phyloP scores from a whole-genome alignment of 768 basidiomycete species.

The Xerocomus spinulosus region DNA sequence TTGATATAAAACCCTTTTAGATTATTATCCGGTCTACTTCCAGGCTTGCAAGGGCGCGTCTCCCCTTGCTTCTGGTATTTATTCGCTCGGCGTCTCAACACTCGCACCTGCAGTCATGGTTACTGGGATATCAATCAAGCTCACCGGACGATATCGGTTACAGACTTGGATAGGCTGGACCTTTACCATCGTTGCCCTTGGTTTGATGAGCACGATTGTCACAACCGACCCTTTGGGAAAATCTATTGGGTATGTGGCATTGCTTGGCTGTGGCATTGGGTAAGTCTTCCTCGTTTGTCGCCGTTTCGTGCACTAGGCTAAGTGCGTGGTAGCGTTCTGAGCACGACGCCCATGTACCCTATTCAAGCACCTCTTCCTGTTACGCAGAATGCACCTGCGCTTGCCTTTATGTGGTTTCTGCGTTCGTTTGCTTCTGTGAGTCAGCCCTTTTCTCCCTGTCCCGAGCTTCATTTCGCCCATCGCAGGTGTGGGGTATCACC shows the following conservation, averaged over 20 bases:
- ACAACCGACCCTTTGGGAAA: conserved; percentile 33
- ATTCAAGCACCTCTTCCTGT: conserved; percentile 31
- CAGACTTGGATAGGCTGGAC: conserved; percentile 38
- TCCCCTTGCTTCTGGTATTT: conserved; percentile 34
- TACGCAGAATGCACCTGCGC: conserved; percentile 35
- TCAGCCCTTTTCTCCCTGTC: too few relatives aligned
- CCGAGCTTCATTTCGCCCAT: background rate
- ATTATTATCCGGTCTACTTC: conserved; percentile 36
- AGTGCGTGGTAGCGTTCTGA: background rate
- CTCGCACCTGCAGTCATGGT: conserved; percentile 39
- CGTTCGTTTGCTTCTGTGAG: conserved; percentile 29
- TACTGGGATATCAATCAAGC: conserved; percentile 33
- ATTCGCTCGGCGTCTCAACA: conserved; percentile 34
- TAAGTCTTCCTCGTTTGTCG: background rate
- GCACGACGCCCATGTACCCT: conserved; percentile 25
- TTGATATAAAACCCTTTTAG: conserved; percentile 20
- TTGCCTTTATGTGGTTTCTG: conserved; percentile 34
- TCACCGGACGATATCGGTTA: conserved; percentile 34
- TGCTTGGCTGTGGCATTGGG: conserved; percentile 17
- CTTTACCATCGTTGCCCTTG: too few relatives aligned
- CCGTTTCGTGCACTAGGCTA: background rate
- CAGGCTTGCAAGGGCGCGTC: conserved; percentile 37
- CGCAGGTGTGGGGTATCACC: conserved; percentile 47
- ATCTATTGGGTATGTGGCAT: conserved; percentile 4
- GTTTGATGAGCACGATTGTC: conserved; percentile 26